Evolutionary conservation across 345 rosid species (phyloP).

Genomic region (Eucalyptus globulus): DNA sequence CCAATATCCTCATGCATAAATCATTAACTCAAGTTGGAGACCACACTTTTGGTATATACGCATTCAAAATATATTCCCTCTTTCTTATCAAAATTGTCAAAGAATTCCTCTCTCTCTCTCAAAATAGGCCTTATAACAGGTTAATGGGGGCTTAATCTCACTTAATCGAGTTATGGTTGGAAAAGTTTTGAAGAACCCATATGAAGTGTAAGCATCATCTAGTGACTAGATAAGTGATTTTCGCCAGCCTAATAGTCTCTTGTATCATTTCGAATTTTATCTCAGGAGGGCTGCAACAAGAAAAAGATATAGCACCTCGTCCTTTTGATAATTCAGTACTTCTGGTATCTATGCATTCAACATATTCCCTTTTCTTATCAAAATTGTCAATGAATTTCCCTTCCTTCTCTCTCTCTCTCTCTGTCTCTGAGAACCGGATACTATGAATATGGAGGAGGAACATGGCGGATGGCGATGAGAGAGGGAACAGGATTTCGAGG

Average conservation of each 20-base stretch:
- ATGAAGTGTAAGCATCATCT: not conserved
- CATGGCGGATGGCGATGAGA: not conserved
- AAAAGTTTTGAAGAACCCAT: not conserved
- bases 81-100: no score
- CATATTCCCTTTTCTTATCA: not conserved
- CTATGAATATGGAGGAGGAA: not conserved
- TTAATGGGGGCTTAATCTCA: not conserved
- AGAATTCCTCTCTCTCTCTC: no score
- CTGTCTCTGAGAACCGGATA: not conserved
- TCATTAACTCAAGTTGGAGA: accelerated
- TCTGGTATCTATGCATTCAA: not conserved
- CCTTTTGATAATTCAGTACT: no score
- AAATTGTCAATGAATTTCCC: not conserved
- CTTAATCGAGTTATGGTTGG: not conserved
- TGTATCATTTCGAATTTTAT: accelerated
- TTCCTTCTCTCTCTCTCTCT: not conserved
- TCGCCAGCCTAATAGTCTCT: accelerated
- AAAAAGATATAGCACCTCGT: not conserved
- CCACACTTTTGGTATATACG: accelerated
- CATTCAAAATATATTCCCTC: accelerated
- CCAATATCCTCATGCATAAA: not conserved
- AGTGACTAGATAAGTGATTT: not conserved
- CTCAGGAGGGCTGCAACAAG: not conserved
- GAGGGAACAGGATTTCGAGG: not conserved
- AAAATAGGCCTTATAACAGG: not conserved